Evolutionary conservation across 768 basidiomycete species (phyloP).

Genomic region (Coprinopsis sp.): DNA sequence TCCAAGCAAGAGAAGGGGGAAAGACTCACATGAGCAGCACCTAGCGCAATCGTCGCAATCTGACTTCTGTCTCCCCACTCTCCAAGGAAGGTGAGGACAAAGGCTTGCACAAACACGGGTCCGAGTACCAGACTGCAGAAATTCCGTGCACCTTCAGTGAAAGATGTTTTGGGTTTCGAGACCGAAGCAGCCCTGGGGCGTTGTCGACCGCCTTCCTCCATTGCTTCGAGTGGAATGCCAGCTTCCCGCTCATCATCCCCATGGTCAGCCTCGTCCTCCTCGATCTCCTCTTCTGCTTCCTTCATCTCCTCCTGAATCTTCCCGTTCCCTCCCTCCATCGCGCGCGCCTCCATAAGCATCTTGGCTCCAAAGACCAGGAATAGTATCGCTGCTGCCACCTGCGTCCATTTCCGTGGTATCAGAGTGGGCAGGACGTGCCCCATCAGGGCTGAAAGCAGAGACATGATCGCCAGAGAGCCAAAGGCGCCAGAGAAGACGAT

Average conservation of each 20-base stretch:
- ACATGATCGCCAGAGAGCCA: conserved; percentile 87
- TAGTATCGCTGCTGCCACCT: conserved; percentile 68
- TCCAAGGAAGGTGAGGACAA: conserved; percentile 93
- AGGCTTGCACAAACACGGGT: conserved; percentile 93
- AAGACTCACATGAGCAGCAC: conserved; percentile 79
- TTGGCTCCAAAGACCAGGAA: conserved; percentile 89
- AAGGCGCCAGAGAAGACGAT: conserved; percentile 89
- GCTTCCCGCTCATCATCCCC: conserved; percentile 35
- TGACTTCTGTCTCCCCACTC: conserved; percentile 99
- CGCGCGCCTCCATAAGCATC: conserved; percentile 82
- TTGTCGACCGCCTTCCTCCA: conserved; percentile 63
- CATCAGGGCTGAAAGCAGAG: conserved; percentile 87
- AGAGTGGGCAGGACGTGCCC: conserved; percentile 86
- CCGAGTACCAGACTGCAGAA: conserved; percentile 79
- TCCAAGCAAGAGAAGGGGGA: conserved; percentile 1
- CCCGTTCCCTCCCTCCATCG: conserved; percentile 72
- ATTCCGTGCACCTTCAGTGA: conserved; percentile 67
- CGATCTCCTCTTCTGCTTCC: conserved; percentile 94
- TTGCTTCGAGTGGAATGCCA: conserved; percentile 60
- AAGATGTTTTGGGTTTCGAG: conserved; percentile 16
- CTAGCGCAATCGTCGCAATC: conserved; percentile 93
- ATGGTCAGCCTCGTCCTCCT: conserved; percentile 62
- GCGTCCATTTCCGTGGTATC: conserved; percentile 66
- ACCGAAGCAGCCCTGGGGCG: conserved; percentile 9
- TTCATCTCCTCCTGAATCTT: conserved; percentile 93